These are phyloP conservation scores for Platismatia glauca DNA, from an alignment of 495 filamentous ascomycete genomes.

Conservation along the genomic window DNA sequence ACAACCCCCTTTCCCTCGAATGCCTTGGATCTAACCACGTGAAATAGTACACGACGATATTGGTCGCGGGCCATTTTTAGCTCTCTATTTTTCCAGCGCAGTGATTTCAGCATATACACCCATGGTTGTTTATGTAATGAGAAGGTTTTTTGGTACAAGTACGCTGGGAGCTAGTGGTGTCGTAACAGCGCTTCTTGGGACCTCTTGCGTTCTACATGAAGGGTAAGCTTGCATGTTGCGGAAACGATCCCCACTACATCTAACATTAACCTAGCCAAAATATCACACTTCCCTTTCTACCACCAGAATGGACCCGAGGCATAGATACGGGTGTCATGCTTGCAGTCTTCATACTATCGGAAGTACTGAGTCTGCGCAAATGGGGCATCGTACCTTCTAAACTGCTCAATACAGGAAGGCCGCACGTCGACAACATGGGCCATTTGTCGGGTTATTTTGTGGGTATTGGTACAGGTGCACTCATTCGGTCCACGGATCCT, in stretches of 20 bases:
- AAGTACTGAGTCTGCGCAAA: constrained; percentile 11
- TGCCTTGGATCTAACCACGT: not conserved
- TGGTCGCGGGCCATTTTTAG: constrained; percentile 75
- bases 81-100: constrained; percentile 63
- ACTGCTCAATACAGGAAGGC: not conserved
- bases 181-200: constrained; percentile 55
- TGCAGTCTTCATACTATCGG: not conserved
- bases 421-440: constrained; percentile 53
- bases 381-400: not conserved
- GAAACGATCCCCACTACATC: not conserved
- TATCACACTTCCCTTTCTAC: constrained; percentile 11
- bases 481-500: constrained; percentile 15
- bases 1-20: not conserved
- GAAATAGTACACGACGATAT: constrained; percentile 70
- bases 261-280: not conserved
- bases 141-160: constrained; percentile 38
- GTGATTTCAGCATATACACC: constrained; percentile 55
- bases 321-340: constrained; percentile 18
- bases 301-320: constrained; percentile 1
- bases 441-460: constrained; percentile 59
- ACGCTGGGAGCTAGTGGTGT: constrained; percentile 69
- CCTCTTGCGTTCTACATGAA: constrained; percentile 59
- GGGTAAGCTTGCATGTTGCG: constrained; percentile 28
- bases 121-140: constrained; percentile 50
- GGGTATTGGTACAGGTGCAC: constrained; percentile 37